Conservation (phyloP, 352 stramenopile genomes). For the Globisporangium abappressorium region DNA sequence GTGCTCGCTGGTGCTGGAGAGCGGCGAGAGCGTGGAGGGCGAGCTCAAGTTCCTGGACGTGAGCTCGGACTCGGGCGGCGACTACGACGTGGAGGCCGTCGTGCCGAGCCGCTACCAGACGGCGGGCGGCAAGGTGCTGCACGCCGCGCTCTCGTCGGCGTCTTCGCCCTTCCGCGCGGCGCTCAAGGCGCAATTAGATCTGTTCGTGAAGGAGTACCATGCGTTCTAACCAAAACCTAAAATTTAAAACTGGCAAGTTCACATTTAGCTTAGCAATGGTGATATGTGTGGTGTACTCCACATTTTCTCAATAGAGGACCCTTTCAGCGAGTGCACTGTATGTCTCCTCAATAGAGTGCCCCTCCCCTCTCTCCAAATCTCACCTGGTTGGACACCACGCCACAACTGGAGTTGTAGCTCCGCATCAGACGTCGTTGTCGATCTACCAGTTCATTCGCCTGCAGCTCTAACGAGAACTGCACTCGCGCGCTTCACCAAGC, state of each 20-base stretch:
- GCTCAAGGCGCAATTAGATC: slow-evolving; percentile 42
- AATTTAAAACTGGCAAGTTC: slow-evolving; percentile 1
- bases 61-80: slow-evolving; percentile 70
- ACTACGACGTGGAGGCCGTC: slow-evolving; percentile 70
- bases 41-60: slow-evolving; percentile 81
- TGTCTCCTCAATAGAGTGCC: not conserved
- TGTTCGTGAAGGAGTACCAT: slow-evolving; percentile 77
- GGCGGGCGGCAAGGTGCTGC: slow-evolving; percentile 61
- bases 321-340: not conserved
- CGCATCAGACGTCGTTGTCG: not conserved
- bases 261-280: not conserved
- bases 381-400: not conserved
- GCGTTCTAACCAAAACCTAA: slow-evolving; percentile 41
- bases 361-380: not conserved
- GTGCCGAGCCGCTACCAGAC: slow-evolving; percentile 74
- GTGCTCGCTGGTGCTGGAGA: slow-evolving; percentile 32
- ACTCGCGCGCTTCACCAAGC: not conserved
- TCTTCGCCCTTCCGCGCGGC: slow-evolving; percentile 60
- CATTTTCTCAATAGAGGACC: not conserved
- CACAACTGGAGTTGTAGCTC: not conserved
- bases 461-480: not conserved
- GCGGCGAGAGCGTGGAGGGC: slow-evolving; percentile 28
- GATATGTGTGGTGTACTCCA: not conserved
- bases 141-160: slow-evolving; percentile 49
- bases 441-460: not conserved